phyloP scores from a whole-genome alignment of 108 stramenopile genomes.

The Bacterosira constricta region DNA sequence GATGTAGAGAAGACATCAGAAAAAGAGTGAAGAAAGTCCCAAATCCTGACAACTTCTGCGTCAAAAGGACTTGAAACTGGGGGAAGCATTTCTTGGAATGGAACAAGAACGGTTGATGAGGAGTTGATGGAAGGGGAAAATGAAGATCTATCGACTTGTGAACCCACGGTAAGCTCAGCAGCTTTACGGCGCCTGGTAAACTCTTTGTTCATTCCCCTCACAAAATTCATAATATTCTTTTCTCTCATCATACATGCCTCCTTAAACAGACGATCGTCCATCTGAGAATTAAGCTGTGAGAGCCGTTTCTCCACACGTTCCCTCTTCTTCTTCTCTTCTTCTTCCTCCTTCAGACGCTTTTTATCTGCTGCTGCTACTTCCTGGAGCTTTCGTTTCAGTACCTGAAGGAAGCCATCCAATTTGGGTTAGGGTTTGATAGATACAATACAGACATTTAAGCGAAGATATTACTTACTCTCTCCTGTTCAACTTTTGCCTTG shows the following conservation, averaged over 20 bases:
- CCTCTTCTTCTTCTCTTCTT: constrained; percentile 77
- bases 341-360: constrained; percentile 71
- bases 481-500: constrained; percentile 47
- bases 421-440: background rate
- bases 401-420: constrained; percentile 42
- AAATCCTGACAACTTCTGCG: constrained; percentile 74
- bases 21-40: constrained; percentile 84
- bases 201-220: constrained; percentile 71
- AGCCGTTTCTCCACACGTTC: constrained; percentile 77
- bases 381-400: constrained; percentile 57
- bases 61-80: constrained; percentile 66
- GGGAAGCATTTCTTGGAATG: constrained; percentile 47
- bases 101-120: constrained; percentile 18
- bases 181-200: constrained; percentile 69
- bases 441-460: background rate
- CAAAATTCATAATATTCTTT: constrained; percentile 62
- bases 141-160: constrained; percentile 36
- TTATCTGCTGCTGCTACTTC: constrained; percentile 67
- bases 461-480: constrained; percentile 13
- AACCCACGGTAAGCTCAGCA: constrained; percentile 65
- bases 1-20: constrained; percentile 58
- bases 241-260: constrained; percentile 77
- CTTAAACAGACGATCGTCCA: constrained; percentile 81
- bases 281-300: constrained; percentile 60
- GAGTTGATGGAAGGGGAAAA: background rate